Evolutionary conservation across 78 protist genomes (phyloP).

Genomic region (Dictyostelium discoideum): DNA sequence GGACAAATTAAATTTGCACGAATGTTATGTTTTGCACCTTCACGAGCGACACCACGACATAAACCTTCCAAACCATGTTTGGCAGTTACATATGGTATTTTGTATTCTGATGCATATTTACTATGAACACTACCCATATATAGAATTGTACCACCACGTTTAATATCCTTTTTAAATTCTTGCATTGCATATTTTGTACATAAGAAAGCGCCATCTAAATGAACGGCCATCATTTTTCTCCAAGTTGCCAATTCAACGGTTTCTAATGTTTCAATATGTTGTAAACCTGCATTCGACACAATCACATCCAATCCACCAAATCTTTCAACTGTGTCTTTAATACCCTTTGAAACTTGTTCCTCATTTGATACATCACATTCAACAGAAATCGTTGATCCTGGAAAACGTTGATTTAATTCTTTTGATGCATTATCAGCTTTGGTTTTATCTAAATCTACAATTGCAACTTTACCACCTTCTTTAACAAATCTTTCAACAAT

Average conservation of each 20-base stretch:
- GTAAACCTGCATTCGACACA: constrained; percentile 83
- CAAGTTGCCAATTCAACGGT: constrained; percentile 38
- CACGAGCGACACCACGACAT: constrained; percentile 75
- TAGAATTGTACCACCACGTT: constrained; percentile 72
- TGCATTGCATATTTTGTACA: constrained; percentile 67
- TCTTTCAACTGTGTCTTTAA: not conserved
- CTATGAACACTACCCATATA: constrained; percentile 84
- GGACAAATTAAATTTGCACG: constrained; percentile 86
- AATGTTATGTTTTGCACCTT: constrained; percentile 82
- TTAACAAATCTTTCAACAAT: constrained; percentile 56
- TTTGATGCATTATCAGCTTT: not conserved
- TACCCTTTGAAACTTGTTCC: constrained; percentile 24
- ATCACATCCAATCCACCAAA: constrained; percentile 75
- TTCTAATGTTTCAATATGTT: constrained; percentile 73
- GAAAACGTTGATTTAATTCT: constrained; percentile 5
- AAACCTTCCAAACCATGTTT: constrained; percentile 88
- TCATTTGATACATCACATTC: constrained; percentile 38
- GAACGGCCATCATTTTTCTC: constrained; percentile 83
- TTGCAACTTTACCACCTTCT: constrained; percentile 71
- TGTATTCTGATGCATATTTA: constrained; percentile 77
- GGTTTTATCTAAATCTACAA: constrained; percentile 51
- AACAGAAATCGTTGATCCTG: constrained; percentile 19
- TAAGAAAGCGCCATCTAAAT: constrained; percentile 86
- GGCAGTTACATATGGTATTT: constrained; percentile 85
- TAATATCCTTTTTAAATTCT: constrained; percentile 55